These are phyloP conservation scores for Pseudocercospora vitis DNA, from an alignment of 2,329 filamentous ascomycete genomes.

Conservation along the genomic window DNA sequence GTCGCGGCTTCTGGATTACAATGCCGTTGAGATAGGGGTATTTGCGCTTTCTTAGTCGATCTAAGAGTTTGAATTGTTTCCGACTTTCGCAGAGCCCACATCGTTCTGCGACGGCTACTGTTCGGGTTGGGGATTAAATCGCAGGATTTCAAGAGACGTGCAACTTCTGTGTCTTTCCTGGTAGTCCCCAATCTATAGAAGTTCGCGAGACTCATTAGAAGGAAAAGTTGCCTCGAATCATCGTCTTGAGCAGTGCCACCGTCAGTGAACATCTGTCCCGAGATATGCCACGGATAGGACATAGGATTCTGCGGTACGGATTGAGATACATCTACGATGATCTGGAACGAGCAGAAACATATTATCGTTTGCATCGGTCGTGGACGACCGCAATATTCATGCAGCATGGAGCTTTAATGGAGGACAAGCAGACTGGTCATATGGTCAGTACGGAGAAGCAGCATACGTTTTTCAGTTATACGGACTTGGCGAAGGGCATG, in stretches of 20 bases:
- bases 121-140: too few species aligned
- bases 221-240: background rate
- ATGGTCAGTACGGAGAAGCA: background rate
- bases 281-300: background rate
- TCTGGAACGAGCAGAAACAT: background rate
- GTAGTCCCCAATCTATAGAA: too few species aligned
- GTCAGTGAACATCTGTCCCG: background rate
- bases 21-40: too few species aligned
- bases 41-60: too few species aligned
- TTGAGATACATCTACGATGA: background rate
- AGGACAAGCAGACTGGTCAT: background rate
- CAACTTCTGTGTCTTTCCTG: too few species aligned
- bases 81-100: too few species aligned
- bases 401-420: background rate
- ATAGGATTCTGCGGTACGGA: background rate
- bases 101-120: too few species aligned
- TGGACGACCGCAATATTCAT: background rate
- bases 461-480: background rate
- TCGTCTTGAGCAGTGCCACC: background rate
- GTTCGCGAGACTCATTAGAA: background rate
- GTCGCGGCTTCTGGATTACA: too few species aligned
- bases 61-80: too few species aligned
- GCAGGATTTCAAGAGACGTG: too few species aligned
- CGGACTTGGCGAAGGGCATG: background rate
- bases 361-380: background rate